Evolutionary conservation across 768 basidiomycete genomes (phyloP), one percentile per base, ranked within the genome.

Genomic region (Crassisporium funariophilum): DNA sequence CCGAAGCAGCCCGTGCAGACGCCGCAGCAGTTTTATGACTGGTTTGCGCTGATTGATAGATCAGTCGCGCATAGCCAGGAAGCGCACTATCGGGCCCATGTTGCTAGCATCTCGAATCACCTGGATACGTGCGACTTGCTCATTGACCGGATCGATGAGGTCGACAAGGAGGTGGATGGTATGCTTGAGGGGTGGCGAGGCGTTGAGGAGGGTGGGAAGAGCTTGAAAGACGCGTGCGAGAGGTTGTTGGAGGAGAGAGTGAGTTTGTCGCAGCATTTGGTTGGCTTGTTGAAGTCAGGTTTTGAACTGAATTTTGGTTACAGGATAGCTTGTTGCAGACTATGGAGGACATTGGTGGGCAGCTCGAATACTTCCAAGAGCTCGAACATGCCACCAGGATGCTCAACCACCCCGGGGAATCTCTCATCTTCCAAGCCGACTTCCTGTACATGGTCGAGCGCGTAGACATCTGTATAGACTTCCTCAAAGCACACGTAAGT

Each of bases 391-490:
- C 94, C 5, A 95, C 92, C 4, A 79, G 91, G 34, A 90, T 95
- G 83, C 77, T 99, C 38, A 98, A 98, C 61, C 84, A 91, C 57
- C 95, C 95, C 2, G 94, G 93, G 21, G 91, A 95, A 50, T 84
- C 88, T 0, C 79, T 98, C 16, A 95, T 98, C 44, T 78, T 95
- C 8, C 83, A 92, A 53, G 81, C 86, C 0, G 94, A 95, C 59
- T 98, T 98, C 64, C 67, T 98, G 45, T 90, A 92, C 57, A 95
- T 95, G 93, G 91, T 98, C 27, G 93, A 95, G 57, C 82, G 93
- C 5, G 85, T 98, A 23, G 95, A 97, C 57, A 86, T 94, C 33
- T 98, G 95, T 61, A 87, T 98, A 38, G 89, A 91, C 41, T 98
- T 90, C 61, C 71, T 99, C 22, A 86, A 86, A 61, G 75, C 75